phyloP scores from a whole-genome alignment of 139 green algal species.

The Spirogloea muscicola region DNA sequence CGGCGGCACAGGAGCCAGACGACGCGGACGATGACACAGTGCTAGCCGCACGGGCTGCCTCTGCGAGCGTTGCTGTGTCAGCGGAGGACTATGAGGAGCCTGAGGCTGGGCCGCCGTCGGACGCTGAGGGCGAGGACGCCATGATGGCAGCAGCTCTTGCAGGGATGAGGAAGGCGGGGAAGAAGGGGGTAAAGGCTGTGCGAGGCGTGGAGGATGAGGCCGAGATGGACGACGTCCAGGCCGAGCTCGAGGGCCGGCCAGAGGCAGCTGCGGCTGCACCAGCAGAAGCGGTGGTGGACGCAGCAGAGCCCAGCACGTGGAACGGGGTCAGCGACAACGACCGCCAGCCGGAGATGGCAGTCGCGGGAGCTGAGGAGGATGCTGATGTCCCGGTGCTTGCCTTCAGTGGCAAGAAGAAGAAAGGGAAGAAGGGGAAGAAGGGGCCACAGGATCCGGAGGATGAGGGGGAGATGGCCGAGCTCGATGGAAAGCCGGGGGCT shows the following conservation, averaged over 20 bases:
- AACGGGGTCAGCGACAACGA: background rate
- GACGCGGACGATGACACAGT: background rate
- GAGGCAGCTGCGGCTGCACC: background rate
- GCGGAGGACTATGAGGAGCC: conserved; percentile 44
- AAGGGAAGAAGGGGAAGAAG: conserved; percentile 52
- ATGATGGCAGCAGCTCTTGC: background rate
- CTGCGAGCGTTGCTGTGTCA: background rate
- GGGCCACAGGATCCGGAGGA: conserved; percentile 22
- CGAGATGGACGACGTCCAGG: conserved; percentile 67
- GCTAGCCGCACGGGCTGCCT: background rate
- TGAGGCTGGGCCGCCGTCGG: conserved; percentile 2
- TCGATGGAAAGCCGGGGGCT: no score
- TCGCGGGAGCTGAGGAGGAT: conserved; percentile 23
- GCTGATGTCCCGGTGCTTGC: background rate
- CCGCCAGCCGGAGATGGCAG: conserved; percentile 21
- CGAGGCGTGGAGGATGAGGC: conserved; percentile 59
- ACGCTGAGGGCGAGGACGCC: background rate
- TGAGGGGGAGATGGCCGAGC: conserved; percentile 47
- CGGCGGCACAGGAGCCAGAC: background rate
- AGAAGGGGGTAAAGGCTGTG: conserved; percentile 53
- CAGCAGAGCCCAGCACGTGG: background rate
- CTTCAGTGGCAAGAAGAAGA: conserved; percentile 47
- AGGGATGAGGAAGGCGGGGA: conserved; percentile 15
- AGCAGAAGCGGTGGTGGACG: background rate
- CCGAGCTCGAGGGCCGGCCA: conserved; percentile 49